Evolutionary conservation across 768 basidiomycete species (phyloP).

Genomic region (Leccinellum rugosiceps): DNA sequence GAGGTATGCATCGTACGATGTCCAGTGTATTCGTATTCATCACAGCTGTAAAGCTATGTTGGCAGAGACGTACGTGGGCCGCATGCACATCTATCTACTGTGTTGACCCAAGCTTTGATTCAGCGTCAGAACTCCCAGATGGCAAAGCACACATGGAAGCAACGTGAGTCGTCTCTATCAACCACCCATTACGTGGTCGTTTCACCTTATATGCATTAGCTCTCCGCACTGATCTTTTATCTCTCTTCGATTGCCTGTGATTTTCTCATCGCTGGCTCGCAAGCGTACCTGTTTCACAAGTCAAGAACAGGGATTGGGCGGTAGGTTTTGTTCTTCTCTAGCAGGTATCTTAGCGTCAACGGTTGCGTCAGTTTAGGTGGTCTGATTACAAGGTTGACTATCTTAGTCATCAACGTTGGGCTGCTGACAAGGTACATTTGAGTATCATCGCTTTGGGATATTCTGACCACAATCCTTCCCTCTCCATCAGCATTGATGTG

Average conservation of each 20-base stretch:
- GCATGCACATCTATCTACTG: not conserved
- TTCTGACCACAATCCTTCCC: slow-evolving; percentile 1
- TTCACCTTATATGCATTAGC: slow-evolving; percentile 10
- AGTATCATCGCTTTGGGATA: not conserved
- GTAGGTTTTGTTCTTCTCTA: slow-evolving; percentile 10
- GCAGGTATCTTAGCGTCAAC: not conserved
- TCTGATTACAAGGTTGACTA: slow-evolving; percentile 32
- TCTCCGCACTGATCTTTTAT: slow-evolving; percentile 32
- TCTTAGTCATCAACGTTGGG: slow-evolving; percentile 36
- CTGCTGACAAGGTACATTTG: slow-evolving; percentile 32
- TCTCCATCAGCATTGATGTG: slow-evolving; percentile 26
- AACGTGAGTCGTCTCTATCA: slow-evolving; percentile 21
- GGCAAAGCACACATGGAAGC: slow-evolving; percentile 32
- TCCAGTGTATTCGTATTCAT: slow-evolving; percentile 1
- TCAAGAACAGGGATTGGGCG: slow-evolving; percentile 30
- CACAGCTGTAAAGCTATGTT: slow-evolving; percentile 25
- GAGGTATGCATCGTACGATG: slow-evolving; percentile 19
- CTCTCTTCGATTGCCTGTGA: slow-evolving; percentile 34
- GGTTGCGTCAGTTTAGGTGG: slow-evolving; percentile 25
- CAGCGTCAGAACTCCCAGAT: slow-evolving; percentile 30
- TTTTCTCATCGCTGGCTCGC: slow-evolving; percentile 32
- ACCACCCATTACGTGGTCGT: not conserved
- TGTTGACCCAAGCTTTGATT: not conserved
- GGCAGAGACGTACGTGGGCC: slow-evolving; percentile 27
- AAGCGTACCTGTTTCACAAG: slow-evolving; percentile 32